Conservation (phyloP, 257 asterid species). For the Perilla frutescens region DNA sequence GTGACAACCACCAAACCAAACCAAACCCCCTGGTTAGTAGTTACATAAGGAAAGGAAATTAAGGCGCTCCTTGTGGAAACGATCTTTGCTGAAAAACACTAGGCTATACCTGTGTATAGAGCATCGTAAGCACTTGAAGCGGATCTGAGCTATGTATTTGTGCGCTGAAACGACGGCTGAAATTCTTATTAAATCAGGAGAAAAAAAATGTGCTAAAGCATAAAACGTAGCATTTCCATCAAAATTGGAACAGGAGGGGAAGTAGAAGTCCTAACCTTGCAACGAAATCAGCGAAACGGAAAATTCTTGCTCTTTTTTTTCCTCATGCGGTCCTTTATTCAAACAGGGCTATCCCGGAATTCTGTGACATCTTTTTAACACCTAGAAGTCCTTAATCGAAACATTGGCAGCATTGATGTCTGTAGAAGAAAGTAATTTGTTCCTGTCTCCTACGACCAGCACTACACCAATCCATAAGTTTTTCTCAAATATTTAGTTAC, state of each 20-base stretch:
- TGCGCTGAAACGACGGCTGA: no score
- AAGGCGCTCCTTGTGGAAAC: no score
- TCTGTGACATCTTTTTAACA: background rate
- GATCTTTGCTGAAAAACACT: no score
- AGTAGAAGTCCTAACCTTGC: background rate
- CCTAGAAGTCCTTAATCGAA: background rate
- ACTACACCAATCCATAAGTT: background rate
- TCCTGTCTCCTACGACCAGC: constrained; percentile 2
- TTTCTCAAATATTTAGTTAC: background rate
- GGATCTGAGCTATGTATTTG: no score
- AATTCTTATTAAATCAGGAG: no score
- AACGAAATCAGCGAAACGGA: background rate
- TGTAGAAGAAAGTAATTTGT: background rate
- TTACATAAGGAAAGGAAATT: no score
- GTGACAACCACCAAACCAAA: no score
- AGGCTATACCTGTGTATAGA: no score
- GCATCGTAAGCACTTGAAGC: no score
- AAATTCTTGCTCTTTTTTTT: background rate
- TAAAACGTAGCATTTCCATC: background rate
- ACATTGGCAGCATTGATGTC: background rate
- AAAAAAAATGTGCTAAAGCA: no score
- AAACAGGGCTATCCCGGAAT: background rate
- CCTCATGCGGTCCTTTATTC: constrained; percentile 20
- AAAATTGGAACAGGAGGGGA: background rate
- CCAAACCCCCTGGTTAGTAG: no score